Conservation (phyloP, 805 yeast genomes). For the Cyberlindnera euphorbiae region DNA sequence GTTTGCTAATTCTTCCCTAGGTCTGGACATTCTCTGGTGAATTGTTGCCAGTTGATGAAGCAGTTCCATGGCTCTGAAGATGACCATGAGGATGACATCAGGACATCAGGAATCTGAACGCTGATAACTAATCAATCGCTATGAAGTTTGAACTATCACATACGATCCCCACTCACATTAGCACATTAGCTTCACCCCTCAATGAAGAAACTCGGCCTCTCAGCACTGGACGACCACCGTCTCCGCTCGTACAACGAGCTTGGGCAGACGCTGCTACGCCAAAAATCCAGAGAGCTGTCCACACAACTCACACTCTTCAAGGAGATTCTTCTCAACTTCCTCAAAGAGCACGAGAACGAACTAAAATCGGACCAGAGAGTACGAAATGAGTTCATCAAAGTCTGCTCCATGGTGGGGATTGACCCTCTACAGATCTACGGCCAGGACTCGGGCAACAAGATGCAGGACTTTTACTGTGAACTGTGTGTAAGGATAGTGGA, state of each 20-base stretch:
- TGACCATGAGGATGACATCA: too few relatives aligned
- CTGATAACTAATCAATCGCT: too few relatives aligned
- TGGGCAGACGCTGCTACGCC: slow-evolving; percentile 30
- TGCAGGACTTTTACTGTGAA: slow-evolving; percentile 56
- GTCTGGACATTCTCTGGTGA: too few relatives aligned
- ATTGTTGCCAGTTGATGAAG: too few relatives aligned
- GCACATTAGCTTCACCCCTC: too few relatives aligned
- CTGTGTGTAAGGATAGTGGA: slow-evolving; percentile 74
- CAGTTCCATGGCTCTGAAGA: too few relatives aligned
- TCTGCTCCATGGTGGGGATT: slow-evolving; percentile 77
- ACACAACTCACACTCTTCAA: slow-evolving; percentile 77
- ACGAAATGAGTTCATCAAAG: slow-evolving; percentile 64
- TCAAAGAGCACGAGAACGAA: slow-evolving; percentile 64
- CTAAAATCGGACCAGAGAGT: slow-evolving; percentile 60
- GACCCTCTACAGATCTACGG: slow-evolving; percentile 58
- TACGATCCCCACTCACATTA: too few relatives aligned
- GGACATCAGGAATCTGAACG: too few relatives aligned
- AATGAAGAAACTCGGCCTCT: slow-evolving; percentile 42
- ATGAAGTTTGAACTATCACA: too few relatives aligned
- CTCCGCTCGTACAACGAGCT: slow-evolving; percentile 16
- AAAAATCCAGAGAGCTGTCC: slow-evolving; percentile 55
- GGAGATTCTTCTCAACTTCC: slow-evolving; percentile 69
- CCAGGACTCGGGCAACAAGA: slow-evolving; percentile 23
- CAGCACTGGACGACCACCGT: slow-evolving; percentile 38
- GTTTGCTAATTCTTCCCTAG: too few relatives aligned